Conservation (phyloP, 2,329 filamentous ascomycete genomes). For the Alternaria rosae region DNA sequence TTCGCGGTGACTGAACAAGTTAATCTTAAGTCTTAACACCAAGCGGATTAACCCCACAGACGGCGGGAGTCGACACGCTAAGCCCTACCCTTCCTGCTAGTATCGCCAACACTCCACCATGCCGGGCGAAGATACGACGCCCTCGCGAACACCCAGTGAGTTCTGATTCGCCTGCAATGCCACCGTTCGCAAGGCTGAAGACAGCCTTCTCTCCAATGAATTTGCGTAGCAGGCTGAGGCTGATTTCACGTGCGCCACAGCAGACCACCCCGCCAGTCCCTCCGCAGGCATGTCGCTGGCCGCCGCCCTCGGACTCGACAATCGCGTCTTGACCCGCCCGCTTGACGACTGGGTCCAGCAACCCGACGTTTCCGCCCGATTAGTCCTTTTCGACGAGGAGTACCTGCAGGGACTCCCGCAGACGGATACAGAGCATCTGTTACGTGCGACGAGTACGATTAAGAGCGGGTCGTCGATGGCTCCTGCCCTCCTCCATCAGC, state of each 20-base stretch:
- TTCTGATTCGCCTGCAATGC: constrained; percentile 18
- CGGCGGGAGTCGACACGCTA: constrained; percentile 10
- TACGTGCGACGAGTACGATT: constrained; percentile 18
- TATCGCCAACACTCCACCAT: constrained; percentile 8
- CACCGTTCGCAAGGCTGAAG: constrained; percentile 15
- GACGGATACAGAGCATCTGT: constrained; percentile 15
- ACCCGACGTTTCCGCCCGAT: constrained; percentile 35
- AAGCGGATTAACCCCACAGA: constrained; percentile 3
- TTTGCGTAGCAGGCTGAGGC: constrained; percentile 12
- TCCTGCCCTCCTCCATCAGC: constrained; percentile 39
- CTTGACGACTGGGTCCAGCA: constrained; percentile 37
- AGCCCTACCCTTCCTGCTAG: constrained; percentile 17
- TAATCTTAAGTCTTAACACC: not conserved
- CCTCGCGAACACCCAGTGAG: constrained; percentile 19
- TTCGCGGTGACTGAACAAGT: not conserved
- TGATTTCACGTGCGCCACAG: constrained; percentile 26
- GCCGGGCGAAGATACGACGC: constrained; percentile 5
- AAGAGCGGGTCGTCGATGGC: constrained; percentile 42
- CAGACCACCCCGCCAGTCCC: constrained; percentile 20
- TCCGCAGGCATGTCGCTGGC: constrained; percentile 27
- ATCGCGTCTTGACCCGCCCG: constrained; percentile 24
- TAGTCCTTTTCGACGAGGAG: constrained; percentile 29
- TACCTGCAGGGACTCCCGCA: constrained; percentile 19
- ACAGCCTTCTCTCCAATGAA: constrained; percentile 11
- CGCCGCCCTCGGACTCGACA: constrained; percentile 29